Percentiles rank a stretch among this genome's conserved stretches.
phyloP scores from a whole-genome alignment of 495 filamentous ascomycete species.

The Penicillium odoratum region DNA sequence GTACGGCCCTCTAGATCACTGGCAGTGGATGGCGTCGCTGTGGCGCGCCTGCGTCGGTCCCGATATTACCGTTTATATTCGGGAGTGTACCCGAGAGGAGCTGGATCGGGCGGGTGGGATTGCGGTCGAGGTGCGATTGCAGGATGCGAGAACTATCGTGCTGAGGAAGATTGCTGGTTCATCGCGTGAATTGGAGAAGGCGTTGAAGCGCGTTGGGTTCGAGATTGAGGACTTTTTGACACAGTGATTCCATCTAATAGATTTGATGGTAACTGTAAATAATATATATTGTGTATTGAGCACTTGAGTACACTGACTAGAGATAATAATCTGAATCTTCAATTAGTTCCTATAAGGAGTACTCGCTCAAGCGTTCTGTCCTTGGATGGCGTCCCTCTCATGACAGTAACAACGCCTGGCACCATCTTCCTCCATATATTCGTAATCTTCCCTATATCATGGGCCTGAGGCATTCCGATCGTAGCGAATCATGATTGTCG shows the following conservation, averaged over 20 bases:
- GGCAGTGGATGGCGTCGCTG: slow-evolving; percentile 96
- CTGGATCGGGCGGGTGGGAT: slow-evolving; percentile 40
- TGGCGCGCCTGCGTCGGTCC: slow-evolving; percentile 87
- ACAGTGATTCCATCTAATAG: slow-evolving; percentile 3
- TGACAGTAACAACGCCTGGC: background rate
- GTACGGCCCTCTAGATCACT: slow-evolving; percentile 84
- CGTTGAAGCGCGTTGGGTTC: slow-evolving; percentile 71
- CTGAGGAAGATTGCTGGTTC: slow-evolving; percentile 49
- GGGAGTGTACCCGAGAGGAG: slow-evolving; percentile 48
- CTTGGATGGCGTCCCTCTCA: background rate
- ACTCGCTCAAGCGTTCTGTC: background rate
- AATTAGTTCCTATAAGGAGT: background rate
- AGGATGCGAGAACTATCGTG: slow-evolving; percentile 56
- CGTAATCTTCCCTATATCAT: no score
- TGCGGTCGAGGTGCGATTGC: slow-evolving; percentile 52
- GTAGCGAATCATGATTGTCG: no score
- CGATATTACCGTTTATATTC: slow-evolving; percentile 75
- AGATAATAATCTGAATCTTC: background rate
- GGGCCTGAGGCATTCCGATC: no score
- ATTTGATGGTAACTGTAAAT: background rate
- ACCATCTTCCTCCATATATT: no score
- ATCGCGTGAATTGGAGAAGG: slow-evolving; percentile 56
- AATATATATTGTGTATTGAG: background rate
- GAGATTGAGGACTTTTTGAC: slow-evolving; percentile 80
- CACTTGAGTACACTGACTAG: background rate